A percentile compares a stretch with the other conserved stretches of the same genome.
Conservation (phyloP, 192 early-diverging fungal species). For the Coemansia umbellata region DNA sequence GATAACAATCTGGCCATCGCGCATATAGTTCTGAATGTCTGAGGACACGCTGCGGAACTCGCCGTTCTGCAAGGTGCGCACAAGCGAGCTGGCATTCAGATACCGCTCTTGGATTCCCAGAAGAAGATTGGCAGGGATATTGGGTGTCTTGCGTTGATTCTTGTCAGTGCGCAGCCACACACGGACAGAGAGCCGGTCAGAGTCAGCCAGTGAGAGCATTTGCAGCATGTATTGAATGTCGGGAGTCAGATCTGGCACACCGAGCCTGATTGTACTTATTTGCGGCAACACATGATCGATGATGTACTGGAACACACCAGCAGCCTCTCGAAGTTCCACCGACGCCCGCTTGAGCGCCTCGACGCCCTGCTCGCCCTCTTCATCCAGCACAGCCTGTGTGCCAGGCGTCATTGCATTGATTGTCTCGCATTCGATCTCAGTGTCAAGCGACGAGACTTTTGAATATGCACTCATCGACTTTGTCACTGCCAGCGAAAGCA, state of each 20-base stretch:
- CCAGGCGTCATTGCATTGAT: conserved; percentile 46
- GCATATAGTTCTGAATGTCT: conserved; percentile 47
- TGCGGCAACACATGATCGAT: conserved; percentile 41
- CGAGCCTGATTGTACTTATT: conserved; percentile 16
- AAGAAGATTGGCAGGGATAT: conserved; percentile 44
- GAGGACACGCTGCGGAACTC: conserved; percentile 44
- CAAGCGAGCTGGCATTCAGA: conserved; percentile 21
- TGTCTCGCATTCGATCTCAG: conserved; percentile 46
- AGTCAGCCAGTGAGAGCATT: conserved; percentile 47
- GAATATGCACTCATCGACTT: conserved; percentile 51
- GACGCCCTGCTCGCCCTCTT: conserved; percentile 40
- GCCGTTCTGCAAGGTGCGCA: conserved; percentile 40
- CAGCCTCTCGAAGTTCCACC: conserved; percentile 46
- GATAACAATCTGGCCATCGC: conserved; percentile 47
- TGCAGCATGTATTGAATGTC: conserved; percentile 51
- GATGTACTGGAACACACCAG: conserved; percentile 42
- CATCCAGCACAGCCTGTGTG: conserved; percentile 4
- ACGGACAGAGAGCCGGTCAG: conserved; percentile 46
- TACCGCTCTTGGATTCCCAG: conserved; percentile 49
- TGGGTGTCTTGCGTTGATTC: conserved; percentile 41
- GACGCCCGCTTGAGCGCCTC: conserved; percentile 43
- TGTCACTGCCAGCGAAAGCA: conserved; percentile 38
- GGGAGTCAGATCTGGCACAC: conserved; percentile 41
- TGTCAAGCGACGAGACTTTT: conserved; percentile 40
- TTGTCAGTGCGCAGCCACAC: conserved; percentile 45